Evolutionary conservation across 371 early-diverging fungal species (phyloP).

Genomic region (Funneliformis caledonium): DNA sequence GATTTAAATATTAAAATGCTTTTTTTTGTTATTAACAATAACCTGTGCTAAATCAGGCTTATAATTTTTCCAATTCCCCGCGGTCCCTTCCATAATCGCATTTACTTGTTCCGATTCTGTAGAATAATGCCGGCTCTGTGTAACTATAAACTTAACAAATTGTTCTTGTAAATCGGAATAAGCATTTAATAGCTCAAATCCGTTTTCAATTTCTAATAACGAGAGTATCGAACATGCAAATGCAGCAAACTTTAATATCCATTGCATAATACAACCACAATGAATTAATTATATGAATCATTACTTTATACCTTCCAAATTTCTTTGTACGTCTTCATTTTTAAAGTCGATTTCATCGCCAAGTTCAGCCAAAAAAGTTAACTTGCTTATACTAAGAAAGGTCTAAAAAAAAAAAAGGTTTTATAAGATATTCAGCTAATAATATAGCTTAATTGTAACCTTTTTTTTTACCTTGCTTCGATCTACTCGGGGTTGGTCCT

Average conservation of each 20-base stretch:
- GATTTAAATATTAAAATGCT: neutral
- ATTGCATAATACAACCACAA: too few species aligned
- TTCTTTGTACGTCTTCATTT: constrained; percentile 10
- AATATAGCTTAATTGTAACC: neutral
- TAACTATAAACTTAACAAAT: neutral
- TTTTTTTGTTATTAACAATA: neutral
- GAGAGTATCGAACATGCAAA: neutral
- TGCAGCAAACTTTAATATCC: too few species aligned
- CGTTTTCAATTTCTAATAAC: constrained; percentile 5
- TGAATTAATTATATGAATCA: too few species aligned
- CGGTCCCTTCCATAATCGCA: neutral
- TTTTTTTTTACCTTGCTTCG: constrained; percentile 15
- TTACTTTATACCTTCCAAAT: neutral
- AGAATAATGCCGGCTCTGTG: neutral
- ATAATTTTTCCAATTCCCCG: neutral
- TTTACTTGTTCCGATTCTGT: neutral
- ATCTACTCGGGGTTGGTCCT: neutral
- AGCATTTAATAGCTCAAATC: constrained; percentile 1
- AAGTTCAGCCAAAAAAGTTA: constrained; percentile 24
- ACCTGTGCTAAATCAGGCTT: neutral
- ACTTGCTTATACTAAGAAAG: constrained; percentile 25
- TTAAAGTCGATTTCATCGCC: neutral
- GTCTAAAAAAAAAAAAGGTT: constrained; percentile 8
- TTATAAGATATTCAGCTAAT: too few species aligned
- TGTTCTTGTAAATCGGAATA: neutral